Percentiles rank a stretch among this genome's conserved stretches.
These are phyloP conservation scores for Pythium diclinum DNA, from an alignment of 352 stramenopile genomes.

Conservation along the genomic window DNA sequence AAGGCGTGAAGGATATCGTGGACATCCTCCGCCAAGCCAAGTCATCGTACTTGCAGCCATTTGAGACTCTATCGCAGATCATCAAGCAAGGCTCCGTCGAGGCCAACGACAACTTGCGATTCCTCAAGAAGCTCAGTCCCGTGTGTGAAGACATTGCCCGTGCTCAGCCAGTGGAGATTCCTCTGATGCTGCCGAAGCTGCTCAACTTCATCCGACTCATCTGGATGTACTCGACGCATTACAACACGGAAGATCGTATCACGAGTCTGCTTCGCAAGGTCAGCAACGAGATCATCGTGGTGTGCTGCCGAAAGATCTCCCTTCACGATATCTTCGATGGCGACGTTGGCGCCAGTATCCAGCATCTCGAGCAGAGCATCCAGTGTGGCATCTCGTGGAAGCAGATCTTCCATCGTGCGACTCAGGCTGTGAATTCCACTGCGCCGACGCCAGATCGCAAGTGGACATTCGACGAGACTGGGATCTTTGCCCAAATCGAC, in stretches of 20 bases:
- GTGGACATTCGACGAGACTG: conserved; percentile 93
- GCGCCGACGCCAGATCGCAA: conserved; percentile 44
- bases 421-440: conserved; percentile 56
- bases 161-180: conserved; percentile 88
- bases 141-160: conserved; percentile 88
- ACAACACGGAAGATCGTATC: conserved; percentile 94
- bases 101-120: conserved; percentile 94
- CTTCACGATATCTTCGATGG: conserved; percentile 91
- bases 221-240: conserved; percentile 91
- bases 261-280: conserved; percentile 92
- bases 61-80: conserved; percentile 90
- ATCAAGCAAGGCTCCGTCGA: conserved; percentile 91
- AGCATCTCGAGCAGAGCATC: conserved; percentile 90
- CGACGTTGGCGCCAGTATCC: conserved; percentile 89
- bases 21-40: conserved; percentile 86
- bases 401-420: conserved; percentile 74
- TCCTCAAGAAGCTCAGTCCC: conserved; percentile 90
- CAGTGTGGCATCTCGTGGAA: conserved; percentile 93
- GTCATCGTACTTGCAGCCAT: conserved; percentile 92
- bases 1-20: conserved; percentile 90
- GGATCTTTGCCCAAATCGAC: conserved; percentile 95
- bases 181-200: conserved; percentile 87
- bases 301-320: conserved; percentile 88
- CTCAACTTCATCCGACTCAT: conserved; percentile 94
- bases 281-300: conserved; percentile 93